phyloP scores from a whole-genome alignment of 1,284 basidiomycete genomes.

The Melampsora americana region DNA sequence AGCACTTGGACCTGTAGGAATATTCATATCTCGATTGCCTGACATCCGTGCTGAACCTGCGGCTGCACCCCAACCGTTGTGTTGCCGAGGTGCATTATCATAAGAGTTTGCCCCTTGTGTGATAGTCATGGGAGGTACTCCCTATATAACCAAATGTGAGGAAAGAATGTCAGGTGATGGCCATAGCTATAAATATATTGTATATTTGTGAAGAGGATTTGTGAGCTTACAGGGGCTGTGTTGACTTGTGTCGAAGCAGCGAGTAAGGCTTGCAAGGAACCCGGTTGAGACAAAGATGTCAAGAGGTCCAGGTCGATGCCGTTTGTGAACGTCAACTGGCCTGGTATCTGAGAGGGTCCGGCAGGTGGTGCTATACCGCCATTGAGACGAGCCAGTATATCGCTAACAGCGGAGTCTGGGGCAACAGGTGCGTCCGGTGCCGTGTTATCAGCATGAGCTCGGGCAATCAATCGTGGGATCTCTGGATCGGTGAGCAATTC shows the following conservation, averaged over 20 bases:
- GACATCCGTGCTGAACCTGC: conserved; percentile 21
- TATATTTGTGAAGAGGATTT: not conserved
- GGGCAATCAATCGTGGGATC: conserved; percentile 35
- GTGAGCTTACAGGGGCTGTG: not conserved
- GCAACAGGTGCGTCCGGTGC: conserved; percentile 36
- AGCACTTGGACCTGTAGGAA: conserved; percentile 37
- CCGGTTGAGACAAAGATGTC: conserved; percentile 29
- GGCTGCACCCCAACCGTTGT: conserved; percentile 43
- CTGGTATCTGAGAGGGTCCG: conserved; percentile 1
- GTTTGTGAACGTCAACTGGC: not conserved
- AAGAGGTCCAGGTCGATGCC: conserved; percentile 30
- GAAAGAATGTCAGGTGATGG: not conserved
- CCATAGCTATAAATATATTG: not conserved
- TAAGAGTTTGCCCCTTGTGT: conserved; percentile 15
- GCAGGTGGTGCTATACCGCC: conserved; percentile 10
- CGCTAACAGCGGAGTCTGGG: conserved; percentile 34
- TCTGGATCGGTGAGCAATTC: conserved; percentile 34
- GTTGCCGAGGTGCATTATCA: not conserved
- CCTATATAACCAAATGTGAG: not conserved
- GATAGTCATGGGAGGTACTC: not conserved
- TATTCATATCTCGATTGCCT: conserved; percentile 15
- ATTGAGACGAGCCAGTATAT: conserved; percentile 35
- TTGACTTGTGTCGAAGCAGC: conserved; percentile 16
- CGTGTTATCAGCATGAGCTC: conserved; percentile 40
- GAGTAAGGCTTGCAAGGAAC: conserved; percentile 35